Conservation (phyloP, 1,139 yeast species). For the Citeromyces siamensis region DNA sequence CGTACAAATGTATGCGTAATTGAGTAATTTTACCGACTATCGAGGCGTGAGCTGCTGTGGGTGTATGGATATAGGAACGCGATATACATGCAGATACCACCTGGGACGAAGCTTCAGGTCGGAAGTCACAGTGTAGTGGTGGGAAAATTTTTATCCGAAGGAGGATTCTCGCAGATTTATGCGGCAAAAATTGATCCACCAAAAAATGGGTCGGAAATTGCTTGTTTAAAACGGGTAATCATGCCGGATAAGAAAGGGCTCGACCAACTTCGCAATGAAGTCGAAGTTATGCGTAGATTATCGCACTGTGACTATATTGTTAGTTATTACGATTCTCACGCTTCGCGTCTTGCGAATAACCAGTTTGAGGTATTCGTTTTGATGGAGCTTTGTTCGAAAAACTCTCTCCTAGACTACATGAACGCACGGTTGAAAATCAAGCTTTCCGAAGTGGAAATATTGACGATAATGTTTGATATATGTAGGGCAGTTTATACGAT, state of each 20-base stretch:
- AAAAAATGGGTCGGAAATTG: slow-evolving; percentile 25
- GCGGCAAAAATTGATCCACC: slow-evolving; percentile 35
- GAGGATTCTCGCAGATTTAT: slow-evolving; percentile 51
- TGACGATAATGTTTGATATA: slow-evolving; percentile 73
- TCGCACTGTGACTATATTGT: slow-evolving; percentile 73
- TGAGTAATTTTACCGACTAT: no score
- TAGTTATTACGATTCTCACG: slow-evolving; percentile 88
- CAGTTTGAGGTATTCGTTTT: slow-evolving; percentile 81
- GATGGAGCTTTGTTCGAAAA: slow-evolving; percentile 85
- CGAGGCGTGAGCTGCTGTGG: no score
- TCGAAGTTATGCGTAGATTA: slow-evolving; percentile 73
- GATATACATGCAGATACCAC: slow-evolving; percentile 8
- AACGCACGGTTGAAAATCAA: slow-evolving; percentile 78
- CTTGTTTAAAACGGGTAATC: slow-evolving; percentile 64
- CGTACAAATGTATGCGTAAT: no score
- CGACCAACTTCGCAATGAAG: slow-evolving; percentile 61
- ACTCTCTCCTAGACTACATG: slow-evolving; percentile 90
- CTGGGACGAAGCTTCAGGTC: slow-evolving; percentile 14
- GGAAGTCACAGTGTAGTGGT: slow-evolving; percentile 15
- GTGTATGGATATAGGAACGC: background rate
- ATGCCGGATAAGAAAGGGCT: slow-evolving; percentile 65
- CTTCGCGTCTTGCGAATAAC: slow-evolving; percentile 43
- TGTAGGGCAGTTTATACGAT: slow-evolving; percentile 78
- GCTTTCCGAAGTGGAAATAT: slow-evolving; percentile 70
- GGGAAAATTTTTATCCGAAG: slow-evolving; percentile 18